These are phyloP conservation scores for Uromyces viciae-fabae DNA, from an alignment of 1,284 basidiomycete genomes.

Conservation along the genomic window DNA sequence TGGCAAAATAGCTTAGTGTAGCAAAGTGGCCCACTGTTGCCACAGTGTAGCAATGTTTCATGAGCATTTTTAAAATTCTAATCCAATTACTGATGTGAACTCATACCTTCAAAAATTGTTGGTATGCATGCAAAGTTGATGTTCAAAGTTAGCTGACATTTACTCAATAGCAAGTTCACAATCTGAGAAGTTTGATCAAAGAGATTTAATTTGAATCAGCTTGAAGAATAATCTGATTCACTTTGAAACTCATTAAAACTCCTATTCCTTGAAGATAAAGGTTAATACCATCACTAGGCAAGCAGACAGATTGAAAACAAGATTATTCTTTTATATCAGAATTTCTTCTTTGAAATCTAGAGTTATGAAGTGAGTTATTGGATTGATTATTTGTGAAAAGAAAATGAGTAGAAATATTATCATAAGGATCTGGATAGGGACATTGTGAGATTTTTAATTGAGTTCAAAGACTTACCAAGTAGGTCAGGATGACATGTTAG, in stretches of 20 bases:
- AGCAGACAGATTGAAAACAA: slow-evolving; percentile 15
- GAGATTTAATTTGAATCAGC: neutral
- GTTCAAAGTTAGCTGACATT: too few relatives aligned
- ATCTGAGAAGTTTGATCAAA: neutral
- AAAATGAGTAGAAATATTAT: neutral
- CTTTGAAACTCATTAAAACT: slow-evolving; percentile 10
- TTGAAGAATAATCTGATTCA: neutral
- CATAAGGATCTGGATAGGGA: too few relatives aligned
- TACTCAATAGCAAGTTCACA: too few relatives aligned
- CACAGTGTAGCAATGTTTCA: too few relatives aligned
- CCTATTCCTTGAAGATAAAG: slow-evolving; percentile 24
- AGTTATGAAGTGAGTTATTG: neutral
- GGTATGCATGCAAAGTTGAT: neutral
- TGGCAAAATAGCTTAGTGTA: too few relatives aligned
- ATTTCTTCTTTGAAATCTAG: neutral
- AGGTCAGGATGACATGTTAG: too few relatives aligned
- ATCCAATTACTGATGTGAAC: too few relatives aligned
- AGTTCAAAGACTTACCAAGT: too few relatives aligned
- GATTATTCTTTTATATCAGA: neutral
- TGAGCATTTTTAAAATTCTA: too few relatives aligned
- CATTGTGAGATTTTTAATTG: too few relatives aligned
- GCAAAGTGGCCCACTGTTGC: too few relatives aligned
- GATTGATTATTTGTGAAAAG: neutral
- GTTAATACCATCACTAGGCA: slow-evolving; percentile 24
- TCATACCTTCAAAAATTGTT: slow-evolving; percentile 13